A percentile compares a stretch with the other conserved stretches of the same genome.
Evolutionary conservation across 2,329 filamentous ascomycete species (phyloP).

Genomic region (Allantophomopsis cytisporea): DNA sequence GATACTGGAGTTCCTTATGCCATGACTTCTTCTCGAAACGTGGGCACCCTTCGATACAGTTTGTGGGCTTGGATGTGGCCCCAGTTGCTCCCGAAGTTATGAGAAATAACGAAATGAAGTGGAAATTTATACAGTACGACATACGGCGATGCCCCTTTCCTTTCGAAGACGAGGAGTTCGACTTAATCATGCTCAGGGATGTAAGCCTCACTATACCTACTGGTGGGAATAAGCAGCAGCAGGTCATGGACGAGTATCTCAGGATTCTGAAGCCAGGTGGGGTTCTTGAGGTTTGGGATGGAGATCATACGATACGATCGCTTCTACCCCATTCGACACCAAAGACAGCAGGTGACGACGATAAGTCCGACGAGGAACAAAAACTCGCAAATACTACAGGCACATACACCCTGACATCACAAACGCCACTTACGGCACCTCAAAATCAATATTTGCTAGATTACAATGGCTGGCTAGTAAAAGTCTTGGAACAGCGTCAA

Average conservation of each 20-base stretch:
- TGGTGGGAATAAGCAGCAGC: constrained; percentile 33
- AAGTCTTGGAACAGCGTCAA: constrained; percentile 58
- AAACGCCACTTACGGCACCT: constrained; percentile 68
- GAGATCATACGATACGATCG: constrained; percentile 72
- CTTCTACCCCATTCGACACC: constrained; percentile 58
- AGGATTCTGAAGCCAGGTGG: constrained; percentile 69
- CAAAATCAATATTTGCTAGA: constrained; percentile 73
- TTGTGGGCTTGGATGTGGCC: constrained; percentile 73
- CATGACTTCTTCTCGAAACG: constrained; percentile 62
- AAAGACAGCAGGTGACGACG: constrained; percentile 18
- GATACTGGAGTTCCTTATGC: constrained; percentile 82
- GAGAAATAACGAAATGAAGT: constrained; percentile 62
- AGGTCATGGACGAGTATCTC: constrained; percentile 55
- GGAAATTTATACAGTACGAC: constrained; percentile 83
- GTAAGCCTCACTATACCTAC: constrained; percentile 53
- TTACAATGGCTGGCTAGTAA: constrained; percentile 71
- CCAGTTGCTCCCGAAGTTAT: constrained; percentile 51
- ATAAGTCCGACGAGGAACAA: constrained; percentile 40
- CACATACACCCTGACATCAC: constrained; percentile 70
- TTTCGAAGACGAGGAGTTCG: constrained; percentile 68
- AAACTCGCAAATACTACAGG: constrained; percentile 54
- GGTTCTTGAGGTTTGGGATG: constrained; percentile 78
- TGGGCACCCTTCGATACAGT: constrained; percentile 58
- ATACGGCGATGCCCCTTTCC: constrained; percentile 63
- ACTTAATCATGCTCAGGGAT: constrained; percentile 83